Evolutionary conservation across 805 yeast genomes (phyloP), one percentile per base, ranked within the genome.

Genomic region (Metschnikowia baotianmanensis): DNA sequence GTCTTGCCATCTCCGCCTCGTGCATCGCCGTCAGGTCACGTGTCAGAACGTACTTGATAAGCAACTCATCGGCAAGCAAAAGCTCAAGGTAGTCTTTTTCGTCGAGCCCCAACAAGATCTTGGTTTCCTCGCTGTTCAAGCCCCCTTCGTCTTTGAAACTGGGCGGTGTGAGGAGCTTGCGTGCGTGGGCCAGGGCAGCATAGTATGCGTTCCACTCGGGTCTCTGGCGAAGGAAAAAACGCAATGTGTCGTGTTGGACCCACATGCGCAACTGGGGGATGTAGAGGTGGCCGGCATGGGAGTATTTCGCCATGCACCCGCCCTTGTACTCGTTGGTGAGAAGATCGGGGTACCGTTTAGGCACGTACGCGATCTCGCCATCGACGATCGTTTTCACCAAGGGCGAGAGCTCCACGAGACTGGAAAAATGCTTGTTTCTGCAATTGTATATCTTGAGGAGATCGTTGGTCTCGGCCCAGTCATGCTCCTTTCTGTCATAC

Each of bases 351-450:
- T 59, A 71, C 25, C 71, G 62, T 29, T 64, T 55, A 1, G 88
- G 88, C 11, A 82, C 61, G 45, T 78, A 71, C 3, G 79, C 76
- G 17, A 75, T 69, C n/a, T 77, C 71, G 26, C 77, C 78, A 53
- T 74, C 78, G 28, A 68, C 65, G 19, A 57, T 46, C 0, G 77
- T 63, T 46, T 65, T 64, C 38, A 69, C 58, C 35, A 74, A 50
- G 11, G 78, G 78, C 34, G 67, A 62, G 22, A 74, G 48, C 43
- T 72, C 76, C 10, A 43, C 35, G 23, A 62, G 50, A 17, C 44
- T 40, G 7, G 54, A 31, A 40, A 66, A 68, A 46, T 68, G 72
- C 39, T 56, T 51, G 49, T 67, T 67, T 35, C 65, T 51, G 54
- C 73, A 68, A 45, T 67, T 65, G 50, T 62, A 68, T 7, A 56